These are phyloP conservation scores for Whalleya microplaca DNA, from an alignment of 2,329 filamentous ascomycete genomes.

Conservation along the genomic window DNA sequence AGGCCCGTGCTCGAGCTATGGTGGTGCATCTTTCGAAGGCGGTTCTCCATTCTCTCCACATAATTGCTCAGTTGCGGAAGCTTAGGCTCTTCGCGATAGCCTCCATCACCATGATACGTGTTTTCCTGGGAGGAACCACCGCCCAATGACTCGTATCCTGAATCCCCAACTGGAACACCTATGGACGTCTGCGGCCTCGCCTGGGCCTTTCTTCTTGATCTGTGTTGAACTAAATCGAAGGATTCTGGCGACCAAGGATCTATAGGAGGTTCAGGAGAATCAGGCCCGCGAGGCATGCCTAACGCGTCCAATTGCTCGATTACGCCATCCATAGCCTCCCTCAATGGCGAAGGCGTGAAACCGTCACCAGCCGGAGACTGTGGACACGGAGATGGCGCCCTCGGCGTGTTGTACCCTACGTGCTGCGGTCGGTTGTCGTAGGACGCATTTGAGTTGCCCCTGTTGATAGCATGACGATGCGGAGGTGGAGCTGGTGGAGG, in stretches of 20 bases:
- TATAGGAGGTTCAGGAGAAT: slow-evolving; percentile 59
- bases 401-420: slow-evolving; percentile 56
- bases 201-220: slow-evolving; percentile 41
- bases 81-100: slow-evolving; percentile 53
- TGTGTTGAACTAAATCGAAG: slow-evolving; percentile 63
- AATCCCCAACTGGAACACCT: slow-evolving; percentile 66
- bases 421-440: slow-evolving; percentile 42
- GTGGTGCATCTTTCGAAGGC: slow-evolving; percentile 73
- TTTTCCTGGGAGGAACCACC: slow-evolving; percentile 56
- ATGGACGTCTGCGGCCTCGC: slow-evolving; percentile 72
- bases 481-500: slow-evolving; percentile 84
- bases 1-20: slow-evolving; percentile 50
- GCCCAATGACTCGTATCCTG: slow-evolving; percentile 63
- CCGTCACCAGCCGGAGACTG: slow-evolving; percentile 69
- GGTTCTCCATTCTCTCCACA: slow-evolving; percentile 88
- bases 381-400: slow-evolving; percentile 65
- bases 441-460: slow-evolving; percentile 39
- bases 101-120: slow-evolving; percentile 45
- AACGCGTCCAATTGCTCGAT: slow-evolving; percentile 94
- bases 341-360: slow-evolving; percentile 85
- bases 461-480: slow-evolving; percentile 65
- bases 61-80: slow-evolving; percentile 81
- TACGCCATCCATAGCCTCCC: slow-evolving; percentile 97
- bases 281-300: slow-evolving; percentile 61
- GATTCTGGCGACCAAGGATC: slow-evolving; percentile 92